Conservation (phyloP, 352 stramenopile genomes). For the Elongisporangium senticosum region DNA sequence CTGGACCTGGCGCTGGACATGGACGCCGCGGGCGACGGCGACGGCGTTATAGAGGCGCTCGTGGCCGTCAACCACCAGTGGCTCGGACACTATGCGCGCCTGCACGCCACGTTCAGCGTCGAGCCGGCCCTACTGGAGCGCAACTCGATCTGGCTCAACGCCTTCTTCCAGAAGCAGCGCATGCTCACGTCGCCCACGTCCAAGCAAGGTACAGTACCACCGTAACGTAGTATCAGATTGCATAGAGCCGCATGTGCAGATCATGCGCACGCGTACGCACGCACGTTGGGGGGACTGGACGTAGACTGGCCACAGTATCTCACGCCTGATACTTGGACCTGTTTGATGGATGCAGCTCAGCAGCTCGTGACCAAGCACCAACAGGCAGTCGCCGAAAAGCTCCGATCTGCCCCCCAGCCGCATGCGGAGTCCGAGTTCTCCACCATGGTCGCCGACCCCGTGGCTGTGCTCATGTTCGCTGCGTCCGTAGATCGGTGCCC, state of each 20-base stretch:
- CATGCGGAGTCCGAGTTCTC: conserved; percentile 48
- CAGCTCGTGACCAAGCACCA: conserved; percentile 46
- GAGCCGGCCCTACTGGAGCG: conserved; percentile 48
- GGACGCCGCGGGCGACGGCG: conserved; percentile 19
- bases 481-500: conserved; percentile 53
- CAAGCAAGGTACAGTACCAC: conserved; percentile 28
- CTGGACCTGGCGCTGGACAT: conserved; percentile 33
- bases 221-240: background rate
- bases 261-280: background rate
- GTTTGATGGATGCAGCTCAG: conserved; percentile 27
- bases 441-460: conserved; percentile 44
- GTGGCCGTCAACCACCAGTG: conserved; percentile 59
- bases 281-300: background rate
- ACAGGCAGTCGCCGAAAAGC: conserved; percentile 27
- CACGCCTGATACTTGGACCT: background rate
- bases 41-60: conserved; percentile 39
- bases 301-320: background rate
- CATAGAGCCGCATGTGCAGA: background rate
- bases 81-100: conserved; percentile 52
- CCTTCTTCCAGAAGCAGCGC: conserved; percentile 74
- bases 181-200: conserved; percentile 58
- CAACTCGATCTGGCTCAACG: conserved; percentile 78
- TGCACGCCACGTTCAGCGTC: conserved; percentile 51
- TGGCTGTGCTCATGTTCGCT: conserved; percentile 61
- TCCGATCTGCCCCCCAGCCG: conserved; percentile 24